These are phyloP conservation scores for Paramecium sexaurelia DNA, from an alignment of 73 alveolate genomes.

Conservation along the genomic window DNA sequence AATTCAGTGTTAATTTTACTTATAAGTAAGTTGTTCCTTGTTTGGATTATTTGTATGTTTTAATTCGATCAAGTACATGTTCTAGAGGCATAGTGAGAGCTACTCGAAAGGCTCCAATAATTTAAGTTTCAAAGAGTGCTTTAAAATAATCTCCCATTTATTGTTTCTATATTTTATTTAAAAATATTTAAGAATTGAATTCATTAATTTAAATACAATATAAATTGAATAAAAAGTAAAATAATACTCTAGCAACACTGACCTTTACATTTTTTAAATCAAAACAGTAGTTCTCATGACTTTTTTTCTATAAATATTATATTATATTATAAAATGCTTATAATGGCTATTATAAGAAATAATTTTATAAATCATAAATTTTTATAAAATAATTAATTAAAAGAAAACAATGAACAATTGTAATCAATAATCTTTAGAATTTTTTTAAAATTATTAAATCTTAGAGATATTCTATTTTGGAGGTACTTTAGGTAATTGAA, in stretches of 20 bases:
- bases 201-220: not conserved
- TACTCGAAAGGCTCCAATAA: slow-evolving; percentile 26
- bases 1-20: not conserved
- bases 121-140: slow-evolving; percentile 49
- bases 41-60: slow-evolving; percentile 8
- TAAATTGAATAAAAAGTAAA: not conserved
- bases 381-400: not conserved
- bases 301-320: too few species aligned
- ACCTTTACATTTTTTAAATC: not conserved
- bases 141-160: not conserved
- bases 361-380: too few species aligned
- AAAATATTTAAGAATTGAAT: not conserved
- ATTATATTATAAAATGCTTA: too few species aligned
- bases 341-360: too few species aligned
- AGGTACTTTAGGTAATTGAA: not conserved
- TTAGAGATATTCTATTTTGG: not conserved
- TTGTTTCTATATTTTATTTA: not conserved
- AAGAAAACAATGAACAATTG: not conserved
- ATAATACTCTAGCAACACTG: not conserved
- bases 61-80: slow-evolving; percentile 47
- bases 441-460: not conserved
- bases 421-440: not conserved
- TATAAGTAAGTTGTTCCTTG: not conserved
- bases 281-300: too few species aligned
- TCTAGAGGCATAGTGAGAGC: not conserved